These are phyloP conservation scores for Rubus parviflorus DNA, from an alignment of 306 rosid genomes.

Conservation along the genomic window DNA sequence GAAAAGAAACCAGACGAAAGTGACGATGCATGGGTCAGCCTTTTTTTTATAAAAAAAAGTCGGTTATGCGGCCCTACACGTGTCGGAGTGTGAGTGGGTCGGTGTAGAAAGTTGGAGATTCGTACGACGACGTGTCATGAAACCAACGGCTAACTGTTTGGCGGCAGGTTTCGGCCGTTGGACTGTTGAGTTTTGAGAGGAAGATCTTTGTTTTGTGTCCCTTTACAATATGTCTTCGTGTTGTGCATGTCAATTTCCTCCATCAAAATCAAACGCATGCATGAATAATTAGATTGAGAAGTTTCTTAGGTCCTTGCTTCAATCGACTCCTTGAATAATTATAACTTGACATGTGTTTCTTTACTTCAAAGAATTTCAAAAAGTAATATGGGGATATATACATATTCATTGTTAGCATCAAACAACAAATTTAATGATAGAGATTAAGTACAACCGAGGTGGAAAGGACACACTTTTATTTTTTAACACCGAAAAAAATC, in stretches of 20 bases:
- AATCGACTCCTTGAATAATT: background rate
- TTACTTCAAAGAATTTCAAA: too few species aligned
- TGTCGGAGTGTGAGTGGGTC: background rate
- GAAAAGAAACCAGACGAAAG: background rate
- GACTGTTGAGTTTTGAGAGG: background rate
- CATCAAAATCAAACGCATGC: background rate
- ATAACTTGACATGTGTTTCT: too few species aligned
- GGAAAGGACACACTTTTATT: too few species aligned
- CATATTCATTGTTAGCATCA: too few species aligned
- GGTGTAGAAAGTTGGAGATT: background rate
- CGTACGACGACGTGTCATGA: background rate
- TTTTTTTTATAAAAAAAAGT: background rate
- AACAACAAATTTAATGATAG: too few species aligned
- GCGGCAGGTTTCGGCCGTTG: slow-evolving; percentile 7
- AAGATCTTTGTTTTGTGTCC: background rate
- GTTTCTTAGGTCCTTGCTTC: background rate
- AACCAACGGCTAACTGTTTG: background rate
- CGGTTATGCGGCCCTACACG: slow-evolving; percentile 9
- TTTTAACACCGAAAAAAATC: too few species aligned
- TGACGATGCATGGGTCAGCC: background rate
- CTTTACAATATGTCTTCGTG: background rate
- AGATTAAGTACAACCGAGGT: too few species aligned
- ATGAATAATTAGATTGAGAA: background rate
- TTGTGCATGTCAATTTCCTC: background rate
- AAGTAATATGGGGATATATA: too few species aligned